Percentiles rank a stretch among this genome's conserved stretches.
phyloP scores from a whole-genome alignment of 176 grass and related monocot genomes.

The Olyra latifolia region DNA sequence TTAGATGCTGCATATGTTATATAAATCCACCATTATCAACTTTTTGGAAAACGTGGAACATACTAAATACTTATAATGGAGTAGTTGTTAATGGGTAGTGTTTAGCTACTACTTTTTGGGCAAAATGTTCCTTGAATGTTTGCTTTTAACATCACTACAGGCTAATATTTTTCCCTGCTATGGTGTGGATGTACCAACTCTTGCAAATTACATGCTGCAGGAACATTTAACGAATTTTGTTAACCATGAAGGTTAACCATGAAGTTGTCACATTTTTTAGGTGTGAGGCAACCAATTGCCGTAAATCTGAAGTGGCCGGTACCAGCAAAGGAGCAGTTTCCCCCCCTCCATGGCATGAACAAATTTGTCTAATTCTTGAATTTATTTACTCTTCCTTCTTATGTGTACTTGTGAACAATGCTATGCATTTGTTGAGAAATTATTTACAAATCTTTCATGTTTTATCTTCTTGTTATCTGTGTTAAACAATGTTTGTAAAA shows the following conservation, averaged over 20 bases:
- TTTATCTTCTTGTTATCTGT: conserved; percentile 3
- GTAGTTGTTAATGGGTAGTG: not conserved
- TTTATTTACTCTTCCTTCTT: conserved; percentile 10
- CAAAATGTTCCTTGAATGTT: conserved; percentile 8
- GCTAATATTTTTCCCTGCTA: not conserved
- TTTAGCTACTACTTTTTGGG: not conserved
- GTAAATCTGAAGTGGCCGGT: conserved; percentile 10
- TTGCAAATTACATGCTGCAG: conserved; percentile 20
- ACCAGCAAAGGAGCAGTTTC: conserved; percentile 13
- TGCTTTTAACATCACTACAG: conserved; percentile 7
- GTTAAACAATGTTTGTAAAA: conserved; percentile 10
- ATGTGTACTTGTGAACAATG: conserved; percentile 24
- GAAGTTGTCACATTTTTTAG: not conserved
- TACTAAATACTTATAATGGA: conserved; percentile 6
- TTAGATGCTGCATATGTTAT: not conserved
- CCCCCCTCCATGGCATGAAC: conserved; percentile 21
- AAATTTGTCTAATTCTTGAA: conserved; percentile 15
- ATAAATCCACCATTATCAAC: not conserved
- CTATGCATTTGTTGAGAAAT: conserved; percentile 22
- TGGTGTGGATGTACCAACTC: conserved; percentile 26
- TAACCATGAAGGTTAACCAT: no score
- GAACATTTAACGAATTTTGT: conserved; percentile 16
- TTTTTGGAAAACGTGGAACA: not conserved
- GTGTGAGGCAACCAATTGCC: conserved; percentile 14
- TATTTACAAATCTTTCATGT: not conserved